Base-by-base conservation (phyloP, 768 basidiomycete species). In the Gymnopilus junonius region DNA sequence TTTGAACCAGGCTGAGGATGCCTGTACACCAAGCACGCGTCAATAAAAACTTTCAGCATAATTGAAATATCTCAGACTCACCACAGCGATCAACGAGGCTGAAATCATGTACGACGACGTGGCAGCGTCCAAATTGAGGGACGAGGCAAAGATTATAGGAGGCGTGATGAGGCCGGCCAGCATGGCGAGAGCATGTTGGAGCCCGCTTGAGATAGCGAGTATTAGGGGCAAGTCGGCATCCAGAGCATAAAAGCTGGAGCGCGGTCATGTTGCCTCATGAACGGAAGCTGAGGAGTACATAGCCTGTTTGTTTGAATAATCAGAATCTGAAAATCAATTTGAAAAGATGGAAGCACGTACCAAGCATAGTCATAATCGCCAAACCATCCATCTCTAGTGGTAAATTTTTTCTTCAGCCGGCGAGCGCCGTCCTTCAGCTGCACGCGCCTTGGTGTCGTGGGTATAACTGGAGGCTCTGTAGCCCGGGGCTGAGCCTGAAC, bases 131-230 rank as follows among this genome's bases (percentile, higher is more conserved):
- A 93, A 76, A 61, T 76, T 86, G 37, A 94, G 75, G 4, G 86
- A 73, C 55, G 83, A 85, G 1, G 90, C 85, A 67, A 94, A 88
- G 62, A 93, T 90, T 68, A 93, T 93, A 0, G 93, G 92, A 0
- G 92, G 93, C 0, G 91, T 91, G 68, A 94, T 92, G 43, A 93
- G 79, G 2, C 91, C 92, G 1, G 90, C 91, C 15, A 93, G 82
- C 92, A 94, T 94, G 2, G 91, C 91, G 10, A 93, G 84, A 1
- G 89, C 84, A 70, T 93, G 91, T 68, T 90, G 89, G 15, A 90
- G 77, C 0, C 93, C 93, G 65, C 86, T 87, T 0, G 89, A 80
- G 32, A 93, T 85, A 1, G 92, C 90, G 17, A 94, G 82, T 4
- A 89, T 66, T 31, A 93, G 81, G 2, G 93, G 93, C 4, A 94